Evolutionary conservation across 352 stramenopile species (phyloP), one percentile per base, ranked within the genome.

Genomic region (Globisporangium orthogonon): DNA sequence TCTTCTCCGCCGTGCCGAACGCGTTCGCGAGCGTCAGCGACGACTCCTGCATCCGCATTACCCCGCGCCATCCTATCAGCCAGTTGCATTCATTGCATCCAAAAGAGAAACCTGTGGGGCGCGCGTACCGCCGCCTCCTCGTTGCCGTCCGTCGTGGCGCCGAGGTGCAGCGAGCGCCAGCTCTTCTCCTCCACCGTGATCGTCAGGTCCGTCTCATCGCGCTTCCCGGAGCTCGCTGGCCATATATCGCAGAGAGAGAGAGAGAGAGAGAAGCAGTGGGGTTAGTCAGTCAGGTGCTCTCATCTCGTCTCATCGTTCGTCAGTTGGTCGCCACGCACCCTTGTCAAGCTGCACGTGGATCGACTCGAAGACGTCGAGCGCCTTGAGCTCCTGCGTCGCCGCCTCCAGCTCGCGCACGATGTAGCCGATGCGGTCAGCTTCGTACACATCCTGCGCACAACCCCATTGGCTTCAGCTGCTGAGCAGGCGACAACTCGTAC

Each of bases 151-250:
- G 87, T 92, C 3, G 77, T 91, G 7, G 84, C 86, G n/a, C 84
- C 83, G 4, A 94, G 70, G 52, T 95, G 79, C 46, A 96, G 69
- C 53, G 86, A 89, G 7, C 85, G 73, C 84, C 88, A 95, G 65
- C 74, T 70, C 62, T 91, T 94, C 51, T 96, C 87, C 66, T 91
- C 80, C 28, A 96, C 84, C 13, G 79, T 91, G 66, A 96, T 95
- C 7, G 75, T 92, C 37, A 96, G 65, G 50, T 96, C 87, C 23
- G 82, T 90, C 64, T 95, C 85, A 61, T 91, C 74, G 11, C 65
- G 64, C 51, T 78, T 61, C 4, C 85, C 71, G 52, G 77, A 90
- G 60, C 77, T 91, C 43, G 76, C 79, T 88, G 52, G 28, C n/a
- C 13, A 41, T 58, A 17, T 47, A 23, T 23, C 23, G 23, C 23